Percentiles rank a stretch among this genome's conserved stretches.
These are phyloP conservation scores for Coemansia sp. DNA, from an alignment of 192 early-diverging fungal species.

Conservation along the genomic window DNA sequence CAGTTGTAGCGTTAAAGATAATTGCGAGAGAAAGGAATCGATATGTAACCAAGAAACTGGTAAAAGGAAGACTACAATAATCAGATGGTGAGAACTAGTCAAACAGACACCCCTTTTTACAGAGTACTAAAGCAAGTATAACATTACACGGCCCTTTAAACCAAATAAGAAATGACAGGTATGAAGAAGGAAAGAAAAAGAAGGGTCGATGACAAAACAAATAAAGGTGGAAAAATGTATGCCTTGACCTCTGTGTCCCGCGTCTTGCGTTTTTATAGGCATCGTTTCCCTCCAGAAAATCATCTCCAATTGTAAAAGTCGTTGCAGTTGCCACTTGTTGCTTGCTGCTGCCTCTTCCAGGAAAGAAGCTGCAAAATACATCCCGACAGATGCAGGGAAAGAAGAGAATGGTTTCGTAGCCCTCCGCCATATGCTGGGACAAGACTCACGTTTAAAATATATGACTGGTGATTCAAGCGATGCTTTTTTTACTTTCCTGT, in stretches of 20 bases:
- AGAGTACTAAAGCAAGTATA: background rate
- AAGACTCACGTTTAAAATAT: background rate
- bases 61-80: conserved; percentile 5
- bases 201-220: background rate
- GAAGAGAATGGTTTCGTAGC: background rate
- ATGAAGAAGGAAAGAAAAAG: background rate
- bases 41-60: conserved; percentile 8
- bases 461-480: background rate
- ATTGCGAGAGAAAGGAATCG: background rate
- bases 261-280: background rate
- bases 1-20: background rate
- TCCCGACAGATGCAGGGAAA: conserved; percentile 4
- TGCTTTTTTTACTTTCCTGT: background rate
- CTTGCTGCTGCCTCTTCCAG: no score
- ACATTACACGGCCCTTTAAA: conserved; percentile 1
- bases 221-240: background rate
- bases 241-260: background rate
- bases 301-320: background rate
- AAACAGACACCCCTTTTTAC: background rate
- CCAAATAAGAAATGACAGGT: background rate
- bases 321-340: background rate
- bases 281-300: background rate
- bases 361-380: background rate
- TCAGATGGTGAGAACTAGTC: background rate
- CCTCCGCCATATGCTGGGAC: background rate